Evolutionary conservation across 176 grass and related monocot genomes (phyloP).

Genomic region (Calamus simplicifolius): DNA sequence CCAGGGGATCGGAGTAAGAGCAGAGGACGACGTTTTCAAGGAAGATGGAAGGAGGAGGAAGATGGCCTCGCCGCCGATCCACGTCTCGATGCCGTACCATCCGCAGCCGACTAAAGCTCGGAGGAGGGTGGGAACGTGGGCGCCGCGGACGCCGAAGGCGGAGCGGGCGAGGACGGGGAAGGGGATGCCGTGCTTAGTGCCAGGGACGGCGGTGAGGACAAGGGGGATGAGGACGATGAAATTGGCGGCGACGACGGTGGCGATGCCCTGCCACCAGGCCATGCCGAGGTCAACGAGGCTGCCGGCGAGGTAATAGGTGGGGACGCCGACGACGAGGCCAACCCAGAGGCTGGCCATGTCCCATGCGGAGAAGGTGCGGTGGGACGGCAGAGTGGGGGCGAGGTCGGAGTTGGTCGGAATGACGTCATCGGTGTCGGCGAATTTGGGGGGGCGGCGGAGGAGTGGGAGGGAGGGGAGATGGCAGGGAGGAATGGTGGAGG

Average conservation of each 20-base stretch:
- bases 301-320: conserved; percentile 83
- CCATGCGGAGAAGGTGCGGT: conserved; percentile 69
- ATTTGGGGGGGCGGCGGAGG: not conserved
- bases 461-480: not conserved
- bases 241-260: conserved; percentile 63
- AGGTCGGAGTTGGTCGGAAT: conserved; percentile 37
- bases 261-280: conserved; percentile 72
- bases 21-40: conserved; percentile 36
- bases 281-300: conserved; percentile 97
- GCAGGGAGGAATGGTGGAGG: not conserved
- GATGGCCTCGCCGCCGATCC: conserved; percentile 74
- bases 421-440: conserved; percentile 13
- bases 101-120: conserved; percentile 80
- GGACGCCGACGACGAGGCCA: conserved; percentile 84
- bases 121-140: conserved; percentile 72
- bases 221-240: conserved; percentile 54
- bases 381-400: conserved; percentile 36
- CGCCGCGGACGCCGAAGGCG: conserved; percentile 58
- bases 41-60: conserved; percentile 57
- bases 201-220: conserved; percentile 58
- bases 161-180: conserved; percentile 82
- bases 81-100: conserved; percentile 92
- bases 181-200: conserved; percentile 55
- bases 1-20: conserved; percentile 38
- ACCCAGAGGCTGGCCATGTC: conserved; percentile 87